Conservation (phyloP, 345 rosid species). For the Populus simonii region DNA sequence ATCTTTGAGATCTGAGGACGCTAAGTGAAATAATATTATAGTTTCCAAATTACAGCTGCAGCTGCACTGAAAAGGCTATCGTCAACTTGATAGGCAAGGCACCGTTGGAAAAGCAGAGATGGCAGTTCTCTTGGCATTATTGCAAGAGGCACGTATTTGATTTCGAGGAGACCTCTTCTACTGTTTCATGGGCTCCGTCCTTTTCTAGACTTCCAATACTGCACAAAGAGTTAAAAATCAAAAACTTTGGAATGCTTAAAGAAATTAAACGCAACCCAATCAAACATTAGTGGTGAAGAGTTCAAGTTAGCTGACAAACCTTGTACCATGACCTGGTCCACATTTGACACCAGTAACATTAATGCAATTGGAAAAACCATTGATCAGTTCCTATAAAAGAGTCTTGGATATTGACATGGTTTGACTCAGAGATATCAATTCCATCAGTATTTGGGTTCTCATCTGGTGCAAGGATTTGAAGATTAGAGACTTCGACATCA, state of each 20-base stretch:
- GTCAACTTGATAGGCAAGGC: background rate
- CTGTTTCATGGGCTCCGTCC: background rate
- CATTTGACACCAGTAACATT: constrained; percentile 41
- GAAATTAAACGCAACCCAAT: background rate
- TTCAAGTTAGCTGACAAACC: constrained; percentile 16
- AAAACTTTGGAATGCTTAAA: background rate
- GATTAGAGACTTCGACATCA: background rate
- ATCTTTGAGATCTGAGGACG: background rate
- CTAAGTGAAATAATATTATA: no score
- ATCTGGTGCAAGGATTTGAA: constrained; percentile 21
- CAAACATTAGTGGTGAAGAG: no score
- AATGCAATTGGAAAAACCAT: constrained; percentile 16
- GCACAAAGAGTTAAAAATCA: background rate
- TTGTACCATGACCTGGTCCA: constrained; percentile 72
- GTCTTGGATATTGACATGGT: constrained; percentile 5
- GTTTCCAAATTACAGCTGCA: background rate
- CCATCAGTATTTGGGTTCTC: constrained; percentile 53
- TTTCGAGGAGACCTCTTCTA: constrained; percentile 13
- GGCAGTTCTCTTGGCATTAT: constrained; percentile 9
- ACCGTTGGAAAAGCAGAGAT: background rate
- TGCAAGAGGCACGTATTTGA: constrained; percentile 24
- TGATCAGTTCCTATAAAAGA: constrained; percentile 27
- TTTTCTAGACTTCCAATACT: constrained; percentile 19
- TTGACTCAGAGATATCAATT: constrained; percentile 25
- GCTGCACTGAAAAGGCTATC: background rate